phyloP scores from a whole-genome alignment of 1,139 yeast species.

The Trichomonascaceae sp. region DNA sequence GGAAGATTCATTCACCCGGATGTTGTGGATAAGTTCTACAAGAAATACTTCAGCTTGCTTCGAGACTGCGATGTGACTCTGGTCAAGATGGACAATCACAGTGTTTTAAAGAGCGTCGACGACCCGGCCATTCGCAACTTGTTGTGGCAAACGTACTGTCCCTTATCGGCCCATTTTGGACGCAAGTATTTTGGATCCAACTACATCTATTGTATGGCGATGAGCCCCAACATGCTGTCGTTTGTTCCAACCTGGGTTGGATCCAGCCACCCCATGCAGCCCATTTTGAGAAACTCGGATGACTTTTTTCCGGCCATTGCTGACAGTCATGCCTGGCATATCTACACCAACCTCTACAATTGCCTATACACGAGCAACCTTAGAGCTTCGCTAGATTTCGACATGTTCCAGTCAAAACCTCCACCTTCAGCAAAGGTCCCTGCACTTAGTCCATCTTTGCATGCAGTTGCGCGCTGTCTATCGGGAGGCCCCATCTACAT shows the following conservation, averaged over 20 bases:
- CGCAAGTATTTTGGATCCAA: slow-evolving; percentile 17
- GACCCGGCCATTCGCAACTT: slow-evolving; percentile 11
- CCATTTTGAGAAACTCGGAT: slow-evolving; percentile 21
- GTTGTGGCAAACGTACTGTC: too few relatives aligned
- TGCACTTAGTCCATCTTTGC: slow-evolving; percentile 8
- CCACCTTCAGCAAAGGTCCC: slow-evolving; percentile 7
- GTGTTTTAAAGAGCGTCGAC: slow-evolving; percentile 16
- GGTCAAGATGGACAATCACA: slow-evolving; percentile 22
- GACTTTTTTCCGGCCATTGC: slow-evolving; percentile 18
- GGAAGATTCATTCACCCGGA: slow-evolving; percentile 5
- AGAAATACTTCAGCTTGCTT: slow-evolving; percentile 18
- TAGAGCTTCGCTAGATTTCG: slow-evolving; percentile 20
- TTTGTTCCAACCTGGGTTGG: slow-evolving; percentile 3
- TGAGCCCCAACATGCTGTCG: slow-evolving; percentile 18
- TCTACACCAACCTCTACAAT: slow-evolving; percentile 19
- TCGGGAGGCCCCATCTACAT: slow-evolving; percentile 23
- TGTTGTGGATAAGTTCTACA: slow-evolving; percentile 15
- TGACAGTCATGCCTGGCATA: slow-evolving; percentile 21
- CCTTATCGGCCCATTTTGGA: too few relatives aligned
- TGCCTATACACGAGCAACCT: slow-evolving; percentile 16
- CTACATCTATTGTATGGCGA: slow-evolving; percentile 22
- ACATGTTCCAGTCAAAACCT: slow-evolving; percentile 21
- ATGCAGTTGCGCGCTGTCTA: slow-evolving; percentile 20
- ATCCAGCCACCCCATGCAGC: slow-evolving; percentile 4
- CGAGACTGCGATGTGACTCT: slow-evolving; percentile 16